Base-by-base conservation (phyloP, 495 filamentous ascomycete species). In the Penicillium fimorum region DNA sequence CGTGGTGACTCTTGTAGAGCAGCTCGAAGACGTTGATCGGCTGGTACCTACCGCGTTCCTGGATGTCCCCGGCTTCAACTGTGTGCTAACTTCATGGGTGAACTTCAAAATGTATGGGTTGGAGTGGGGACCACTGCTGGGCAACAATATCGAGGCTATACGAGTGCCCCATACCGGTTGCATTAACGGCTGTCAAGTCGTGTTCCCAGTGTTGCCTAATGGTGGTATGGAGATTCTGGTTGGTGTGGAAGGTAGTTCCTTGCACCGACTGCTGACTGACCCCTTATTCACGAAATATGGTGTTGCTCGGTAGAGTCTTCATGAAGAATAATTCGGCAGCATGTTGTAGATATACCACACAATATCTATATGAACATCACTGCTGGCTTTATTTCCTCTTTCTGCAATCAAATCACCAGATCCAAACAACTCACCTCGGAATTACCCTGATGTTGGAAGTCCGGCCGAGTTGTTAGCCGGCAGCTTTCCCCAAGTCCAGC, bases 181-280 rank as follows among this genome's bases (percentile, higher is more conserved):
- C 6, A 58, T 76, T 47, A 70, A 72, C n/a, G 73, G 73, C 3
- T 37, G 57, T 12, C 69, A 69, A n/a, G 54, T 73, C n/a, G 62
- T 75, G 15, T 50, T 75, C 3, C 73, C 70, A 17, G 40, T 57
- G 37, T 32, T 75, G 46, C 70, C 64, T 0, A 59, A 69, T 53
- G 71, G 73, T 3, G 70, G 70, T 7, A 70, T 71, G 51, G 73
- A 76, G 46, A 47, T 76, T 17, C 22, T 76, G 6, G 59, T 74
- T 4, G 69, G 66, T 0, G 71, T 74, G 11, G 71, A 72, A 47
- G 50, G 55, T 13, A 57, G 45, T 37, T 65, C 52, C 5, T 50
- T 68, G 59, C 64, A 62, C 13, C 53, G 53, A 40, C 56, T 73
- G 30, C 25, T 69, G 50, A 53, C 45, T 40, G 71, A 74, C 30